Percentiles rank a stretch among this genome's conserved stretches.
phyloP scores from a whole-genome alignment of 768 basidiomycete genomes.

The Phaeolepiota aurea region DNA sequence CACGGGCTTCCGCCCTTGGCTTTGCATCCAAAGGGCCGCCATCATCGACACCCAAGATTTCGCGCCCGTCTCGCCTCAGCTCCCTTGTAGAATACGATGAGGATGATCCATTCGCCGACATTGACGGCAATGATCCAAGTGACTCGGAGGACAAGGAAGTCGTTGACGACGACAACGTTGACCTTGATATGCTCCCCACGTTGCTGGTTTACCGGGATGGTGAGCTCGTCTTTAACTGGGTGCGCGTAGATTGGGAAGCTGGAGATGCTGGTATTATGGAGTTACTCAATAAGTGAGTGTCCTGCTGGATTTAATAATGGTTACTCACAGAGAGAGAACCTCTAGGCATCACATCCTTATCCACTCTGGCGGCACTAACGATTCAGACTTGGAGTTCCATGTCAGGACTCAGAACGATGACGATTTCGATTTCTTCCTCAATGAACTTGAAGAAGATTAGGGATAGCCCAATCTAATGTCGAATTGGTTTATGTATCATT shows the following conservation, averaged over 20 bases:
- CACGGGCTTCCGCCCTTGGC: constrained; percentile 67
- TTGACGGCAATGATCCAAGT: constrained; percentile 21
- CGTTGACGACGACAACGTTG: constrained; percentile 54
- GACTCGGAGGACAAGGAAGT: constrained; percentile 35
- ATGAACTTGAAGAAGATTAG: not conserved
- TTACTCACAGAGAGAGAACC: no score
- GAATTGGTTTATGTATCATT: not conserved
- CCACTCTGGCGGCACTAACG: constrained; percentile 1
- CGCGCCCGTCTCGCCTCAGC: constrained; percentile 9
- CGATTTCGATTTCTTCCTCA: not conserved
- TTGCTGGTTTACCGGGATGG: constrained; percentile 73
- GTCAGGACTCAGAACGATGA: not conserved
- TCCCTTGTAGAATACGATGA: constrained; percentile 24
- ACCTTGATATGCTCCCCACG: constrained; percentile 75
- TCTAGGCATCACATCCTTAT: constrained; percentile 17
- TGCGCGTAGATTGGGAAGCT: constrained; percentile 83
- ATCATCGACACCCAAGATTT: constrained; percentile 12
- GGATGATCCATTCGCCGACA: constrained; percentile 36
- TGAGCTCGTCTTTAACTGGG: constrained; percentile 83
- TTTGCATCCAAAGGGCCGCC: constrained; percentile 35
- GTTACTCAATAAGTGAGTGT: constrained; percentile 51
- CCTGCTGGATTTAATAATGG: constrained; percentile 1
- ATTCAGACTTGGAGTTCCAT: not conserved
- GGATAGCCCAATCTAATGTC: not conserved
- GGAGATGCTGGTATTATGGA: constrained; percentile 61